Evolutionary conservation across 2,329 filamentous ascomycete genomes (phyloP), one percentile per base, ranked within the genome.

Genomic region (Sclerotinia trifoliorum): DNA sequence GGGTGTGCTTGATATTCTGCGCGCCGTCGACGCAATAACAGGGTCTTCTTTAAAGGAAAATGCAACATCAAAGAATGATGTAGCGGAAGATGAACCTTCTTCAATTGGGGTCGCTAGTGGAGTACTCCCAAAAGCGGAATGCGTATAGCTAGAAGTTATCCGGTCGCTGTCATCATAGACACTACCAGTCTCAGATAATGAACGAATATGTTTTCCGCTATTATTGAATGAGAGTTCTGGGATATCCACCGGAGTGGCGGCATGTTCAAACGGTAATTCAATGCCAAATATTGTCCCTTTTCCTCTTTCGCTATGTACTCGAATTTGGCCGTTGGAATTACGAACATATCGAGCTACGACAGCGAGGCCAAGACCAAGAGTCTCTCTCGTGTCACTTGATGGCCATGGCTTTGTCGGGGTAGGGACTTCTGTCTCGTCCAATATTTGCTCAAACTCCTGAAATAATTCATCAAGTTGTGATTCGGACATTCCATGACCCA

Each of bases 391-490:
- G 24, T 54, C 66, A 58, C 63, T n/a, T 19, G 35, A 24, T 65
- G 46, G 67, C 51, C 8, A 8, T 17, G 21, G 35, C 42, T 21
- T 61, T 60, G 24, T 65, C 21, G 5, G 2, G 24, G 58, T 39
- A 71, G 69, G 49, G 17, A 78, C 76, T 29, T 80, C 78, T 0
- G 77, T 78, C 62, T 85, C 83, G 0, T 78, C 80, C 63, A 80
- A 82, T 21, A 89, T 84, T 73, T 89, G 84, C 70, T 88, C 86
- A 6, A 88, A 77, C 56, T 88, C 85, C 61, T 82, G 81, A 70
- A 88, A 88, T 1, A 86, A 77, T 5, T 83, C 81, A 74, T 90
- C 85, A 0, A 87, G 76, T 68, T 81, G 85, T 46, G 61, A 24
- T 61, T 75, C 73, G 0, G 71, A 70, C 46, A 75, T 67, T 19